These are phyloP conservation scores for Teratosphaeria zuluensis DNA, from an alignment of 2,329 filamentous ascomycete species.

Conservation along the genomic window DNA sequence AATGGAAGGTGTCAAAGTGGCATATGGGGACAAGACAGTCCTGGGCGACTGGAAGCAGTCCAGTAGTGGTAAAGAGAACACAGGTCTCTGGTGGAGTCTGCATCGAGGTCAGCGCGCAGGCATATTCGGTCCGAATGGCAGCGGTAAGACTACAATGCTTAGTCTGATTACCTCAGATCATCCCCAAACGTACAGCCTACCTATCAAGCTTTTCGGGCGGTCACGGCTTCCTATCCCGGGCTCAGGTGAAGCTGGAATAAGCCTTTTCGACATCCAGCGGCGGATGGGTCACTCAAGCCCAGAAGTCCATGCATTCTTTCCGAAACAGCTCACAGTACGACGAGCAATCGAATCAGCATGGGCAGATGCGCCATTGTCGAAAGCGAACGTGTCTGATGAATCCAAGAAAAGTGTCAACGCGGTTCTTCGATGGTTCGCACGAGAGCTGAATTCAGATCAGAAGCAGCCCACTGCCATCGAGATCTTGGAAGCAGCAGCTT, in stretches of 20 bases:
- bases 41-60: conserved; percentile 71
- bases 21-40: conserved; percentile 67
- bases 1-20: conserved; percentile 75
- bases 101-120: conserved; percentile 80
- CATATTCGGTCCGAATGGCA: conserved; percentile 85
- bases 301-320: conserved; percentile 89
- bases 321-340: conserved; percentile 62
- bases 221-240: conserved; percentile 59
- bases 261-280: conserved; percentile 84
- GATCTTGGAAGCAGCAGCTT: conserved; percentile 2
- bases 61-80: conserved; percentile 34
- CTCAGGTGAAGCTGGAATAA: conserved; percentile 62
- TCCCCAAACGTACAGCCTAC: conserved; percentile 83
- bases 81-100: conserved; percentile 73
- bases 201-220: conserved; percentile 75
- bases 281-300: conserved; percentile 89
- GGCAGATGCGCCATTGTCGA: conserved; percentile 74
- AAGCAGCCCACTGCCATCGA: conserved; percentile 5
- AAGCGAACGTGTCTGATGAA: conserved; percentile 52
- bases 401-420: conserved; percentile 55
- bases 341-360: conserved; percentile 76
- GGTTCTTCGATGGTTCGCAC: conserved; percentile 65
- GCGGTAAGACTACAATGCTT: conserved; percentile 89
- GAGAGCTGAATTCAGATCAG: conserved; percentile 57
- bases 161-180: conserved; percentile 93